A percentile compares a stretch with the other conserved stretches of the same genome.
Conservation (phyloP, 768 basidiomycete species). For the Kwoniella dendrophila region DNA sequence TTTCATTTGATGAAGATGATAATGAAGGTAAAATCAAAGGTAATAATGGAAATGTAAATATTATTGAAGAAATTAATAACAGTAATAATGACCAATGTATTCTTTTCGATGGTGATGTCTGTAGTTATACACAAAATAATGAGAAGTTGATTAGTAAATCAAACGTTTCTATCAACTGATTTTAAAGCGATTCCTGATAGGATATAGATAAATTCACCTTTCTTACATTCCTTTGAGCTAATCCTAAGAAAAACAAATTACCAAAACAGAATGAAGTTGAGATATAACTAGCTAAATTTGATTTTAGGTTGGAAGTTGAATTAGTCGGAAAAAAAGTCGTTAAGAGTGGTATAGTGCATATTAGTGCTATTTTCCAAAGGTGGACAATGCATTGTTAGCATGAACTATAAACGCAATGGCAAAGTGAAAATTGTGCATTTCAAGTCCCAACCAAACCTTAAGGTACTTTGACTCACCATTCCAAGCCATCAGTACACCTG, state of each 20-base stretch:
- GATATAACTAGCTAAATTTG: constrained; percentile 69
- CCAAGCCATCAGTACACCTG: constrained; percentile 81
- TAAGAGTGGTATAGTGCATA: constrained; percentile 83
- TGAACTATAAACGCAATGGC: too few species aligned
- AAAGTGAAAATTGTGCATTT: too few species aligned
- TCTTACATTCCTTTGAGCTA: constrained; percentile 62
- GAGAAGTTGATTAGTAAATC: not conserved
- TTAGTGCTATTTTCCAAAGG: constrained; percentile 63
- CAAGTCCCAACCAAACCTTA: not conserved
- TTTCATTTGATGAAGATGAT: constrained; percentile 60
- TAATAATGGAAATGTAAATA: constrained; percentile 62
- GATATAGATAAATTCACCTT: constrained; percentile 19
- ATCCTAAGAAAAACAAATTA: constrained; percentile 70
- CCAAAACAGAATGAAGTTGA: constrained; percentile 66
- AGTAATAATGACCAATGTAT: constrained; percentile 44
- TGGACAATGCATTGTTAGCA: not conserved
- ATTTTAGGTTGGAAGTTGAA: constrained; percentile 65
- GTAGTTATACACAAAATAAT: constrained; percentile 16
- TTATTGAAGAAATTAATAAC: constrained; percentile 63
- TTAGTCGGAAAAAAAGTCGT: constrained; percentile 65
- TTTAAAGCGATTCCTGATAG: not conserved
- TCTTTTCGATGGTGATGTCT: constrained; percentile 40
- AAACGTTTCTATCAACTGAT: not conserved
- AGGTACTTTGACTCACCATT: constrained; percentile 81
- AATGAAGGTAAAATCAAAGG: constrained; percentile 68